Base-by-base conservation (phyloP, 768 basidiomycete species). In the Tephrocybe sp. region DNA sequence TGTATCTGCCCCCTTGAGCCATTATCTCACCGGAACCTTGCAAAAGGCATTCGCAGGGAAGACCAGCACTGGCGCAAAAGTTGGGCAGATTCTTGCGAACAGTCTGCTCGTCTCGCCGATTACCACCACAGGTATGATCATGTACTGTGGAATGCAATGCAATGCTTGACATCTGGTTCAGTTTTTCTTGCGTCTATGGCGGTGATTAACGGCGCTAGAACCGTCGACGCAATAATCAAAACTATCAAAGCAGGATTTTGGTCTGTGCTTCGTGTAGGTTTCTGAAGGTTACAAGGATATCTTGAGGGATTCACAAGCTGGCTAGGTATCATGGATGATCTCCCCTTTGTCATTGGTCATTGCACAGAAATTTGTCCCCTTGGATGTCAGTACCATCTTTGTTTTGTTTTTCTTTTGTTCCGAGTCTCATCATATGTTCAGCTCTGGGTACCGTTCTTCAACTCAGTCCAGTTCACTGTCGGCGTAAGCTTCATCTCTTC, bases 401-500 rank as follows among this genome's bases (percentile, higher is more conserved):
- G 14, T 8, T 43, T 17, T 48, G 43, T 30, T 58, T 45, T 54
- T 4, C 20, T 19, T 40, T 8, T 39, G n/a, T n/a, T n/a, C n/a
- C 26, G n/a, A 13, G 7, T 17, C 49, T 10, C 17, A 47, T 40
- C 35, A 19, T n/a, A 31, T 42, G 13, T 46, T 22, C 56, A 90
- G 87, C 75, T 92, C 39, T 92, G 92, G 91, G 87, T 89, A 0
- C 87, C 88, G 8, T 95, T 89, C 72, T 93, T 94, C 78, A 92
- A 85, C 65, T 59, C 78, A 32, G 71, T 94, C 36, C 82, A 84
- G 64, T 92, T 94, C 64, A 65, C 81, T 17, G 73, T 90, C 11
- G 90, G 90, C 17, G 90, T 91, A 62, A 60, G 87, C 72, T 30
- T 16, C 19, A 14, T 45, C 34, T 17, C 23, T 34, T 2, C n/a